A percentile compares a stretch with the other conserved stretches of the same genome.
These are phyloP conservation scores for Lonicera japonica DNA, from an alignment of 129 eudicot species.

Conservation along the genomic window DNA sequence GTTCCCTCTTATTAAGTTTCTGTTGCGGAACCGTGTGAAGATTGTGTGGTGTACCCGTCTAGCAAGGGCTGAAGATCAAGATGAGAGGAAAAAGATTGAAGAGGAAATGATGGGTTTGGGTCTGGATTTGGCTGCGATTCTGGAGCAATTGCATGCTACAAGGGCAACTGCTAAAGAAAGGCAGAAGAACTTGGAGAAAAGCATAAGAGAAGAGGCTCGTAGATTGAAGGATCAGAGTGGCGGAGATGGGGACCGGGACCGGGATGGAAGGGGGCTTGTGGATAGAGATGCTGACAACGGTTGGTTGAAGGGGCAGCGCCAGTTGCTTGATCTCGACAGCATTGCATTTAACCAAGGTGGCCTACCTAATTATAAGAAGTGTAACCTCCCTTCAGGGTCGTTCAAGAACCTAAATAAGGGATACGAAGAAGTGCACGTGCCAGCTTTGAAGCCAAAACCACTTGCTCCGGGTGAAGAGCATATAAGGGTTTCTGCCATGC, in stretches of 20 bases:
- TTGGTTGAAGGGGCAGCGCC: constrained; percentile 84
- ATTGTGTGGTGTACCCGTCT: too few species aligned
- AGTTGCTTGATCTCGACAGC: constrained; percentile 80
- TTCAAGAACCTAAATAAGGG: constrained; percentile 68
- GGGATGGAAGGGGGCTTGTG: constrained; percentile 43
- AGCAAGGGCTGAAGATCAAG: too few species aligned
- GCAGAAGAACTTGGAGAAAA: constrained; percentile 85
- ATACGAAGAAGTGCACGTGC: constrained; percentile 92
- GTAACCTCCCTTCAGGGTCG: constrained; percentile 81
- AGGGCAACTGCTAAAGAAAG: constrained; percentile 95
- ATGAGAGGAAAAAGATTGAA: too few species aligned
- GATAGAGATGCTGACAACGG: constrained; percentile 75
- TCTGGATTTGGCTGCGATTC: constrained; percentile 61
- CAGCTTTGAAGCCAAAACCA: constrained; percentile 74
- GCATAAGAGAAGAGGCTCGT: constrained; percentile 87
- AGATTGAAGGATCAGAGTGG: too few species aligned
- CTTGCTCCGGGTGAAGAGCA: constrained; percentile 55
- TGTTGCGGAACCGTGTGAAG: too few species aligned
- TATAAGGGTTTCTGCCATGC: constrained; percentile 63
- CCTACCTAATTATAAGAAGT: constrained; percentile 73
- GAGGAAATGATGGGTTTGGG: constrained; percentile 73
- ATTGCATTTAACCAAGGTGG: constrained; percentile 84
- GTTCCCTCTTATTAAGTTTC: too few species aligned
- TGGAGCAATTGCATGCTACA: constrained; percentile 94
- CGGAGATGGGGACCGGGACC: too few species aligned